Base-by-base conservation (phyloP, 768 basidiomycete species). In the Tephrocybe sp. region DNA sequence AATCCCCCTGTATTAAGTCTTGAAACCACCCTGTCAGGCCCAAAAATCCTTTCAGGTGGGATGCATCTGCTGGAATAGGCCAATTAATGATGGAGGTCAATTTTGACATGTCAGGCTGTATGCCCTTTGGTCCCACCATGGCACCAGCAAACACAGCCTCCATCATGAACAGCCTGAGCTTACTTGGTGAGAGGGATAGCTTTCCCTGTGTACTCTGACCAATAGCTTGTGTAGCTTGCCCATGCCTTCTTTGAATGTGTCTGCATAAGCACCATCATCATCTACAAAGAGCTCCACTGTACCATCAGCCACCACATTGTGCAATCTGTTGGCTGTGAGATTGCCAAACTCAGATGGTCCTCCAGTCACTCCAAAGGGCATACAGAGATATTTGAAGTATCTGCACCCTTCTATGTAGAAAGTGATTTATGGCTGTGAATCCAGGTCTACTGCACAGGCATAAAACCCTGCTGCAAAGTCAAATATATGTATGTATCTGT, bases 351-450 rank as follows among this genome's bases (percentile, higher is more conserved):
- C 63, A 0, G 70, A 62, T 7, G 74, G 75, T 1, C 70, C 69
- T 0, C 72, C 75, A 2, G 68, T 71, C 0, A 75, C 42, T 0
- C 76, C 75, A 51, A 77, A 75, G 0, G 72, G 74, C 69, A 78
- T 73, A 0, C 63, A 8, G n/a, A n/a, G n/a, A n/a, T n/a, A n/a
- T n/a, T n/a, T n/a, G n/a, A n/a, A n/a, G n/a, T n/a, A n/a, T n/a
- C n/a, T n/a, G n/a, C n/a, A n/a, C n/a, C 42, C 50, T 28, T 51
- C 34, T 0, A 73, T 62, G 26, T 70, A 74, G 50, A n/a, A n/a
- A n/a, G n/a, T n/a, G n/a, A n/a, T n/a, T n/a, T n/a, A n/a, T n/a
- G n/a, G n/a, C n/a, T n/a, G n/a, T n/a, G n/a, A n/a, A n/a, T n/a
- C n/a, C n/a, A n/a, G n/a, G n/a, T n/a, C n/a, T n/a, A n/a, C n/a